Evolutionary conservation across 345 rosid species (phyloP), one percentile per base, ranked within the genome.

Genomic region (Orychophragmus violaceus): DNA sequence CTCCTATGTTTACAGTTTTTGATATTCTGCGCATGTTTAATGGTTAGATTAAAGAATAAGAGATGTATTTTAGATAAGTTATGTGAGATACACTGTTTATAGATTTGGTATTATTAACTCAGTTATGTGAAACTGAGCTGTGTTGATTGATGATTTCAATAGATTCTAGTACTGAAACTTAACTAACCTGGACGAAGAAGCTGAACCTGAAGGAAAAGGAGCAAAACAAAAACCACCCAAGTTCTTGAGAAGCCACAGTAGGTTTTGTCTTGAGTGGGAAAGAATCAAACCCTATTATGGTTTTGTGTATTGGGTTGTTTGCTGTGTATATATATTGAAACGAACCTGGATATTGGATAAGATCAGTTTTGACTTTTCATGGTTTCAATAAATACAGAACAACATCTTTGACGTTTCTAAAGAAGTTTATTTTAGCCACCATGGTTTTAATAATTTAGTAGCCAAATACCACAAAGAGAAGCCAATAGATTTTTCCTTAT

Each of bases 121-220:
- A 36, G 48, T 14, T 21, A 22, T 12, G 28, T 48, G 57, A 51
- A 24, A 24, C 5, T 8, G 6, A 18, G 50, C 24, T 45, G 50
- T 45, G 50, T 18, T 8, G 50, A 19, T 45, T 29, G 8, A 29
- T 6, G 1, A 14, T 18, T 8, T 45, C 24, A 19, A 0, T n/a
- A 25, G 32, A 51, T 24, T 13, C 10, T 24, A 24, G 9, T 13
- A 5, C 32, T 24, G 32, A n/a, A 50, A 23, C 29, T 49, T 24
- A 37, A 25, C 64, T 46, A 46, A 58, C 50, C 50, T 68, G 72
- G 12, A 68, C 46, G 35, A 33, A 46, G 37, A 68, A 58, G 3
- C 29, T 56, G 56, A 33, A 67, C 9, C 55, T 30, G 64, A 56
- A 56, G 53, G 22, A 21, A 9, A 19, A 66, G 25, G 17, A 29